Conservation (phyloP, 768 basidiomycete genomes). For the Russula earlei region DNA sequence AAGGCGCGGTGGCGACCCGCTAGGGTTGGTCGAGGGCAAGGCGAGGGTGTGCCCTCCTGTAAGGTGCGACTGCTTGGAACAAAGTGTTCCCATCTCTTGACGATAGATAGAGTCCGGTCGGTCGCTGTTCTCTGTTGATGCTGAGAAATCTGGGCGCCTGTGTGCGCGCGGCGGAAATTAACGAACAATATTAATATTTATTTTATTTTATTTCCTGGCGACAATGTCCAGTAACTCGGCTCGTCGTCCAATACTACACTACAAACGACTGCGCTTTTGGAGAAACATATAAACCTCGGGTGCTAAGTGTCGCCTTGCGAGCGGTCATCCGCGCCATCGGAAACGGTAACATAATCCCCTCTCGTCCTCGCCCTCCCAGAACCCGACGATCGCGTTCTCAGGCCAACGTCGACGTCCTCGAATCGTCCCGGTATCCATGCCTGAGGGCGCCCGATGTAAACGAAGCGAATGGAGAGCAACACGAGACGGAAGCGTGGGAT, state of each 20-base stretch:
- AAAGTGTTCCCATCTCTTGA: conserved; percentile 31
- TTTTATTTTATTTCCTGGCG: too few relatives aligned
- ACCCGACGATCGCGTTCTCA: background rate
- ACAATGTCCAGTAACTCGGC: background rate
- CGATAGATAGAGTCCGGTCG: background rate
- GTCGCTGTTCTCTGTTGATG: background rate
- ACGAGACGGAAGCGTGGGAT: background rate
- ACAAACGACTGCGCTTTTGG: background rate
- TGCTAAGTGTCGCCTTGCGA: background rate
- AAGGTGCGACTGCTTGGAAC: conserved; percentile 28
- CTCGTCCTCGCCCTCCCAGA: conserved; percentile 1
- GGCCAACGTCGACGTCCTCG: conserved; percentile 7
- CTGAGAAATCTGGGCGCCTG: background rate
- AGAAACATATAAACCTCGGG: background rate
- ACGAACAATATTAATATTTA: background rate
- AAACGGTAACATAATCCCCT: conserved; percentile 3
- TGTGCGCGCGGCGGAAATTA: background rate
- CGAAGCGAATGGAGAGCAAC: background rate
- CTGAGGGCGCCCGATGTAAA: conserved; percentile 7
- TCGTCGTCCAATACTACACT: background rate
- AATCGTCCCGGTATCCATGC: conserved; percentile 11
- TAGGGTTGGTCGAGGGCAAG: background rate
- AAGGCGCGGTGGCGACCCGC: background rate
- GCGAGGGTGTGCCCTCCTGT: conserved; percentile 27
- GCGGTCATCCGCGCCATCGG: background rate